Base-by-base conservation (phyloP, 192 early-diverging fungal species). In the Coemansia sp. region DNA sequence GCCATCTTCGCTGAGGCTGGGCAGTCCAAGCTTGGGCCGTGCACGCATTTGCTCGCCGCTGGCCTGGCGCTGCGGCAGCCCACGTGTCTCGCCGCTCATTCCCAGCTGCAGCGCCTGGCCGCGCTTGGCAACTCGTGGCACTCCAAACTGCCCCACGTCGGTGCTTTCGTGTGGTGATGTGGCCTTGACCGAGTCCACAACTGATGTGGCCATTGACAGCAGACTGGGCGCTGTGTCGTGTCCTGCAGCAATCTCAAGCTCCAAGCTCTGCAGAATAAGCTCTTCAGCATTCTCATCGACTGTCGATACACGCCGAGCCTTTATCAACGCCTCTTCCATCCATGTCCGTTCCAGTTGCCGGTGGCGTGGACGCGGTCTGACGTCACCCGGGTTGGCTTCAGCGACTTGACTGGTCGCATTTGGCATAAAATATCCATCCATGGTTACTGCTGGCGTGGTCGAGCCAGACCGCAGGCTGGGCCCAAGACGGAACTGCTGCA, bases 281-380 rank as follows among this genome's bases (percentile, higher is more conserved):
- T 81, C 69, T 17, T 72, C 78, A 0, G 72, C 78, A 8, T 71
- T 74, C 47, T 82, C 74, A 62, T 82, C 74, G 11, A 82, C 71
- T 11, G 73, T 77, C 22, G 74, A 82, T 12, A 82, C 74, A 38
- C 80, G 74, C 14, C 80, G 66, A 40, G 74, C 74, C 62, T 82
- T 82, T 28, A 82, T 66, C 14, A 82, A 65, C 36, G 71, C 74
- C 80, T 82, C 80, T 51, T 77, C 80, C 74, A 82, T 82, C 80
- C 73, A 82, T 15, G 74, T 82, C 57, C 74, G 74, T 59, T 82
- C 70, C 44, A 82, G 59, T 63, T 68, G 68, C 3, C 74, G 73
- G 49, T 77, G 73, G 5, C 78, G 65, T 19, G 70, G 71, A 1
- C 68, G 64, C 21, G 28, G 59, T n/a, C 58, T 58, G 38, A 51